Conservation (phyloP, 106 monocot genomes). For the Dendrobium nobile region DNA sequence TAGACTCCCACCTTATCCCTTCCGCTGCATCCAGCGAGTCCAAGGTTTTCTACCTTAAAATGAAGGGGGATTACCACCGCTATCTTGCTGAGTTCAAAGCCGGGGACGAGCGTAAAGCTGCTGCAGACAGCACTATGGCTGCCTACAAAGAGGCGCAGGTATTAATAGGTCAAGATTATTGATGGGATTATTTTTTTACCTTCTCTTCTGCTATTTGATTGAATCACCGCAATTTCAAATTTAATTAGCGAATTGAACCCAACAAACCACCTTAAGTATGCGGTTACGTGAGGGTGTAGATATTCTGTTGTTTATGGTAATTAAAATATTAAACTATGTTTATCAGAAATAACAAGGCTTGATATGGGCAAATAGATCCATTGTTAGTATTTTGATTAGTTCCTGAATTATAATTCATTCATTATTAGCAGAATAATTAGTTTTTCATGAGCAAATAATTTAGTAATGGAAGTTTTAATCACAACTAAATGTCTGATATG, state of each 20-base stretch:
- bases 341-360: too few relatives aligned
- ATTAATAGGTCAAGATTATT: neutral
- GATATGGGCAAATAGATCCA: too few relatives aligned
- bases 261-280: too few relatives aligned
- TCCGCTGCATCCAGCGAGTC: slow-evolving; percentile 11
- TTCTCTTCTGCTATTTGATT: neutral
- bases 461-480: neutral
- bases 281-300: too few relatives aligned
- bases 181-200: neutral
- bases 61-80: slow-evolving; percentile 22
- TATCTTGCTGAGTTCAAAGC: slow-evolving; percentile 13
- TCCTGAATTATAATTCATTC: too few relatives aligned
- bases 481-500: too few relatives aligned
- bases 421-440: too few relatives aligned
- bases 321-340: too few relatives aligned
- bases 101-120: slow-evolving; percentile 13
- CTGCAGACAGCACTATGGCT: slow-evolving; percentile 14
- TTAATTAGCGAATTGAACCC: neutral
- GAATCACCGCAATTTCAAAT: neutral
- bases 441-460: too few relatives aligned
- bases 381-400: too few relatives aligned
- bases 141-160: slow-evolving; percentile 17
- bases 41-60: slow-evolving; percentile 19
- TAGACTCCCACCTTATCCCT: slow-evolving; percentile 5
- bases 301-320: too few relatives aligned